Percentiles rank a stretch among this genome's conserved stretches.
Evolutionary conservation across 2,329 filamentous ascomycete species (phyloP).

Genomic region (Venturia nashicola): DNA sequence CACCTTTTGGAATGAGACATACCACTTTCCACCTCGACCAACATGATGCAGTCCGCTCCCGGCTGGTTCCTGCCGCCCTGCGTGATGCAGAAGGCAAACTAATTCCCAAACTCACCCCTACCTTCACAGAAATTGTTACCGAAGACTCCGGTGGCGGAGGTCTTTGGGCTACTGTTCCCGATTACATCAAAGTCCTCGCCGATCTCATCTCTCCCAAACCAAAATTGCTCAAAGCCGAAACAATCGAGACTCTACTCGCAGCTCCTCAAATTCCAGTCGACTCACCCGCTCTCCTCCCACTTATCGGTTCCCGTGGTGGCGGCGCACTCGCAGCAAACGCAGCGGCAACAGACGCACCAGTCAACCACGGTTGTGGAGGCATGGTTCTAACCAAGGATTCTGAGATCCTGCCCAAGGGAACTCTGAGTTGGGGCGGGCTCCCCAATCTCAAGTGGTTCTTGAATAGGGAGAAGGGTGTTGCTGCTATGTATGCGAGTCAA

Average conservation of each 20-base stretch:
- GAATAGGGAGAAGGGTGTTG: conserved; percentile 9
- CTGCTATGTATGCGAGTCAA: conserved; percentile 12
- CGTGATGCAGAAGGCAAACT: conserved; percentile 6
- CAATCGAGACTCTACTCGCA: conserved; percentile 4
- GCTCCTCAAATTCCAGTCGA: conserved; percentile 4
- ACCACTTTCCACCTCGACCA: conserved; percentile 10
- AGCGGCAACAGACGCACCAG: background rate
- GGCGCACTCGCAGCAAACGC: conserved; percentile 9
- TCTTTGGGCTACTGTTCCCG: conserved; percentile 7
- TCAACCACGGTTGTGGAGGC: conserved; percentile 11
- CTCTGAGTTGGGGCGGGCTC: conserved; percentile 9
- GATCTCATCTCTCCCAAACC: conserved; percentile 8
- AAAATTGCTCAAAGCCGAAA: conserved; percentile 10
- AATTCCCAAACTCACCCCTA: background rate
- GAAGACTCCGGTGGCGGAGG: conserved; percentile 10
- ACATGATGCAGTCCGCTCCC: conserved; percentile 7
- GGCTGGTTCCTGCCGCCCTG: background rate
- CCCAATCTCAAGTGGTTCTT: conserved; percentile 12
- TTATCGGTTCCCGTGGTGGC: background rate
- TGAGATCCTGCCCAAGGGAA: conserved; percentile 6
- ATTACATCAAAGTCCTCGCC: conserved; percentile 10
- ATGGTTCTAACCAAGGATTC: conserved; percentile 7
- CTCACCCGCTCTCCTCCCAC: background rate
- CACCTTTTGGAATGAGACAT: conserved; percentile 9
- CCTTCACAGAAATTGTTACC: background rate